Evolutionary conservation across 2,329 filamentous ascomycete species (phyloP).

Genomic region (Xylariaceae sp.): DNA sequence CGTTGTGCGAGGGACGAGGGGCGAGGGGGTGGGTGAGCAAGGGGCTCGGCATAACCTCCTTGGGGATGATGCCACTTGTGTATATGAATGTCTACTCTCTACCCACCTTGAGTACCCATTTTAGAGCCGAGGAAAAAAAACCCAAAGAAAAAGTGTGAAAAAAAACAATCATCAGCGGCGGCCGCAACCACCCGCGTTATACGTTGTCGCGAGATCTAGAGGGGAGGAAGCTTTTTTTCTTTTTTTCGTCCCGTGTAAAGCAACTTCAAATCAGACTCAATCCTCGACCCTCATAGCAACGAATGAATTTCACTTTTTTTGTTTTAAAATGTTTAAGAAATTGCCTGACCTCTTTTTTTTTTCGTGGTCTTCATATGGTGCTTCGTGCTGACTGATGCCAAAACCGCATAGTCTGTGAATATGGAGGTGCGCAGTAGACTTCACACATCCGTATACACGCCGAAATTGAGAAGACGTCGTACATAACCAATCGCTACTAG

Average conservation of each 20-base stretch:
- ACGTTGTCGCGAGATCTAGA: too few species aligned
- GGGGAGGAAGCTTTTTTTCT: conserved; percentile 3
- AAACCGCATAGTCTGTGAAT: too few species aligned
- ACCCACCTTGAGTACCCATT: conserved; percentile 9
- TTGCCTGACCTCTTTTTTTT: too few species aligned
- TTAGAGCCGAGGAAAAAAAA: not conserved
- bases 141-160: not conserved
- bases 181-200: too few species aligned
- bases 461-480: too few species aligned
- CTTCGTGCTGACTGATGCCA: too few species aligned
- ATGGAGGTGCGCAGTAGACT: too few species aligned
- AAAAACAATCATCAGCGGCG: not conserved
- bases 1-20: conserved; percentile 5
- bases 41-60: conserved; percentile 7
- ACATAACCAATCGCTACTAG: too few species aligned
- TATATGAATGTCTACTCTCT: conserved; percentile 27
- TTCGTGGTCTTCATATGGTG: too few species aligned
- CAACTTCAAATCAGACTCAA: conserved; percentile 15
- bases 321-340: too few species aligned
- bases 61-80: conserved; percentile 19
- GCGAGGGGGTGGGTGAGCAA: conserved; percentile 8
- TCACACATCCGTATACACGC: too few species aligned
- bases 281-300: too few species aligned
- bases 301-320: not conserved
- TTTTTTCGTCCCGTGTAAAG: conserved; percentile 25